Conservation (phyloP, 768 basidiomycete genomes). For the Leccinum subgranulosum region DNA sequence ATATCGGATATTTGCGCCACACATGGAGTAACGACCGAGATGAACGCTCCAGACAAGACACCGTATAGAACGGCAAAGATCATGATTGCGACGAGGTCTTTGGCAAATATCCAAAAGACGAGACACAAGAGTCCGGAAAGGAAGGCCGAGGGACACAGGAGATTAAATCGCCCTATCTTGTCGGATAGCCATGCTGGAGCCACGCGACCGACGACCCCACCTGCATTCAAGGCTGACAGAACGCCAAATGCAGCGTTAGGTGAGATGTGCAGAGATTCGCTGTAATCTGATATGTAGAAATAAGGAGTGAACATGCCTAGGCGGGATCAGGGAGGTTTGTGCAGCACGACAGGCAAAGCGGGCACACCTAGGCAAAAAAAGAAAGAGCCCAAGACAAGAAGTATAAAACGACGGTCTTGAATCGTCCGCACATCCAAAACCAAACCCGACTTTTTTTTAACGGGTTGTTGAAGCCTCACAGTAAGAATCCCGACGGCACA, state of each 20-base stretch:
- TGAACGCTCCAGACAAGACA: slow-evolving; percentile 65
- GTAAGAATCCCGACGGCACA: slow-evolving; percentile 46
- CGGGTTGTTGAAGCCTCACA: slow-evolving; percentile 36
- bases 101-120: slow-evolving; percentile 52
- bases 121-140: slow-evolving; percentile 60
- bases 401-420: slow-evolving; percentile 48
- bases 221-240: slow-evolving; percentile 67
- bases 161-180: slow-evolving; percentile 61
- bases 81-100: slow-evolving; percentile 39
- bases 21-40: slow-evolving; percentile 64
- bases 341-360: background rate
- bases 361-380: slow-evolving; percentile 59
- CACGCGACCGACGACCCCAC: slow-evolving; percentile 62
- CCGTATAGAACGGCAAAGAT: slow-evolving; percentile 58
- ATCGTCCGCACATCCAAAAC: slow-evolving; percentile 31
- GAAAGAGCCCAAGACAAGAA: slow-evolving; percentile 52
- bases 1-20: slow-evolving; percentile 64
- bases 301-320: slow-evolving; percentile 69
- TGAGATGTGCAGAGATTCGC: slow-evolving; percentile 39
- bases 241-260: slow-evolving; percentile 47
- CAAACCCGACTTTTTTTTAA: slow-evolving; percentile 14
- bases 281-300: slow-evolving; percentile 65
- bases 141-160: slow-evolving; percentile 61
- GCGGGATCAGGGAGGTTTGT: slow-evolving; percentile 1
- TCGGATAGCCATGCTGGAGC: slow-evolving; percentile 65